Conservation (phyloP, 116 monocot genomes). For the Trichopus zeylanicus region DNA sequence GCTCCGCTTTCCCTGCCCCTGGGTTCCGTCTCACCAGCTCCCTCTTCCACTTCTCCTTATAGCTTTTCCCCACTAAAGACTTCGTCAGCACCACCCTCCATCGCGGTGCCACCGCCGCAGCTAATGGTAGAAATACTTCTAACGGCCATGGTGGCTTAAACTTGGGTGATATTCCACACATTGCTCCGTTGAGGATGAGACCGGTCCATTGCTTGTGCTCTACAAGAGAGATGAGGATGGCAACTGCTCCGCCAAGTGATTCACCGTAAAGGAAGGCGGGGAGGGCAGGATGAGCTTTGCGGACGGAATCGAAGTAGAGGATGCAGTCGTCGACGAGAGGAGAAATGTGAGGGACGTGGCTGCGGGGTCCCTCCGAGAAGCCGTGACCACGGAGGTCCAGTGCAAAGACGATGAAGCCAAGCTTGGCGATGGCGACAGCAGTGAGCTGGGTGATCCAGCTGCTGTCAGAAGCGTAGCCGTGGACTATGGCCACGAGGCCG, state of each 20-base stretch:
- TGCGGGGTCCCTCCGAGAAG: slow-evolving; percentile 26
- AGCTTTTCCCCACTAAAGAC: slow-evolving; percentile 26
- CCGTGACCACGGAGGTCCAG: slow-evolving; percentile 65
- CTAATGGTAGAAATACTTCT: slow-evolving; percentile 42
- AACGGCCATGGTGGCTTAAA: slow-evolving; percentile 56
- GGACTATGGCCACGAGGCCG: slow-evolving; percentile 59
- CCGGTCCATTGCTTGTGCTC: slow-evolving; percentile 28
- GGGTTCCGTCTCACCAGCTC: slow-evolving; percentile 35
- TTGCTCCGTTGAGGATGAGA: slow-evolving; percentile 41
- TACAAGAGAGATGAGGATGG: slow-evolving; percentile 19
- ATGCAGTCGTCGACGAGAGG: slow-evolving; percentile 39
- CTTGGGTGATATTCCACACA: slow-evolving; percentile 40
- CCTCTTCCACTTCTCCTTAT: slow-evolving; percentile 44
- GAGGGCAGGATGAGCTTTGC: slow-evolving; percentile 9
- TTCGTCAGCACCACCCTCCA: slow-evolving; percentile 32
- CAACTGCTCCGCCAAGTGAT: slow-evolving; percentile 59
- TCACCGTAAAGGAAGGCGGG: slow-evolving; percentile 66
- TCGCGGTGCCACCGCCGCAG: slow-evolving; percentile 25
- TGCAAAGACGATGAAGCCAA: slow-evolving; percentile 33
- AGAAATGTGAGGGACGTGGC: slow-evolving; percentile 19
- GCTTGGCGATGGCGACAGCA: slow-evolving; percentile 52
- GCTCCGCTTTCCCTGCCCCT: slow-evolving; percentile 13
- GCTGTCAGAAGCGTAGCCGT: slow-evolving; percentile 51
- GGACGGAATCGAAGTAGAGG: slow-evolving; percentile 24
- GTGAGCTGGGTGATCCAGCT: slow-evolving; percentile 54